phyloP scores from a whole-genome alignment of 2,329 filamentous ascomycete genomes.

The Botrytis tulipae region DNA sequence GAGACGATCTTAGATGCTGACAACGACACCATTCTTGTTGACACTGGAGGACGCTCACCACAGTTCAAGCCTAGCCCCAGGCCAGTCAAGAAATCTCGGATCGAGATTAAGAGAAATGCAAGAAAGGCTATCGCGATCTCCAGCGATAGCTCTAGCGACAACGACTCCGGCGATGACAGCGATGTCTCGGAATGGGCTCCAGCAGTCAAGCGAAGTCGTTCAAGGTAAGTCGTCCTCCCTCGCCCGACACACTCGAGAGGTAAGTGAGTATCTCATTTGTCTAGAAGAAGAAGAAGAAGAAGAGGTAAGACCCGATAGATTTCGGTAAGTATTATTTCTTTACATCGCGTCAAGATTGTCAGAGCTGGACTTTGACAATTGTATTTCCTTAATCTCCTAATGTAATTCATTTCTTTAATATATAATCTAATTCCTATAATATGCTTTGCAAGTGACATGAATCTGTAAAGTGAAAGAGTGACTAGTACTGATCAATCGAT shows the following conservation, averaged over 20 bases:
- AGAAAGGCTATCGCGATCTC: not conserved
- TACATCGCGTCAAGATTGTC: not conserved
- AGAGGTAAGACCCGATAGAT: not conserved
- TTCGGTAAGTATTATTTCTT: not conserved
- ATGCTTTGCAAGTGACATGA: not conserved
- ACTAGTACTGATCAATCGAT: not conserved
- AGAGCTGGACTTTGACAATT: constrained; percentile 2
- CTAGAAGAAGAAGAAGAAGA: not conserved
- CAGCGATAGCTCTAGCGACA: not conserved
- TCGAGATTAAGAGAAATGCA: not conserved
- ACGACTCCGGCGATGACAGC: not conserved
- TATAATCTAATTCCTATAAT: not conserved
- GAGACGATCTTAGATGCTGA: not conserved
- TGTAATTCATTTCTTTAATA: not conserved
- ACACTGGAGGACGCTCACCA: not conserved
- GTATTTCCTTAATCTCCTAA: not conserved
- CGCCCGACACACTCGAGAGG: not conserved
- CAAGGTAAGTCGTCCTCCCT: not conserved
- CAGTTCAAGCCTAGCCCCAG: not conserved
- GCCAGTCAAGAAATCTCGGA: not conserved
- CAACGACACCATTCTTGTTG: not conserved
- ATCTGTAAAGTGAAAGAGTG: not conserved
- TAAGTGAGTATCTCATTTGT: constrained; percentile 5
- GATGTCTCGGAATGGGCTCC: not conserved
- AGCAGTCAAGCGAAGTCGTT: not conserved